A percentile compares a stretch with the other conserved stretches of the same genome.
phyloP scores from a whole-genome alignment of 768 basidiomycete genomes.

The Leucocoprinus leucothites region DNA sequence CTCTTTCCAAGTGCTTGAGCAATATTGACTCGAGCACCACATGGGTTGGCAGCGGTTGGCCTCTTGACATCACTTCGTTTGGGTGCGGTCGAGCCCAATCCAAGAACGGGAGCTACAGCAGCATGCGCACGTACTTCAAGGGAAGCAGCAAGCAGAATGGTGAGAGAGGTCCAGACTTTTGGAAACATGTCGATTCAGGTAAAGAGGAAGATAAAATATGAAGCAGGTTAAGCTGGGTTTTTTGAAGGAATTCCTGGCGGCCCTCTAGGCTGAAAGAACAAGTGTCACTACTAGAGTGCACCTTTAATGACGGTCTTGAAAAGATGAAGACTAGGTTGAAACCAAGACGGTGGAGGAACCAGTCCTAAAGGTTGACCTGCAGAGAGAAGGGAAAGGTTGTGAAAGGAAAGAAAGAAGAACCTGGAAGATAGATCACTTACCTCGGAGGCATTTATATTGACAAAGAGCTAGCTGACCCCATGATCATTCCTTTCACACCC shows the following conservation, averaged over 20 bases:
- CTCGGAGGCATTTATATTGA: not conserved
- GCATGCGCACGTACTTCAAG: conserved; percentile 40
- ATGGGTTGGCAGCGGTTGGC: conserved; percentile 30
- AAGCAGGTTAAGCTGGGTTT: not conserved
- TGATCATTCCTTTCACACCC: not conserved
- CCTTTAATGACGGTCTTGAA: not conserved
- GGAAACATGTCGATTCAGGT: conserved; percentile 19
- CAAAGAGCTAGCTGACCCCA: not conserved
- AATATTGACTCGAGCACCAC: conserved; percentile 38
- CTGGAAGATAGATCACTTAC: conserved; percentile 1
- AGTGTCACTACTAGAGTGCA: conserved; percentile 7
- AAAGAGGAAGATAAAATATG: not conserved
- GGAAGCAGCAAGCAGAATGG: conserved; percentile 29
- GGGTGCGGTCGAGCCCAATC: conserved; percentile 25
- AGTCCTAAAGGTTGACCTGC: conserved; percentile 21
- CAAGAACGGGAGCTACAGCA: conserved; percentile 39
- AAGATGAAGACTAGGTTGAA: conserved; percentile 5
- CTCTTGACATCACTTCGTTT: conserved; percentile 30
- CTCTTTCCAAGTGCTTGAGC: conserved; percentile 36
- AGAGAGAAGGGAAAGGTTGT: conserved; percentile 14
- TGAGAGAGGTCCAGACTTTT: conserved; percentile 25
- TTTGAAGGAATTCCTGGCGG: not conserved
- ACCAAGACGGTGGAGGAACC: conserved; percentile 22
- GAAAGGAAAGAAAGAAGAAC: conserved; percentile 9
- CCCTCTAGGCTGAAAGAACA: conserved; percentile 11